These are phyloP conservation scores for Coemansia sp. DNA, from an alignment of 192 early-diverging fungal genomes.

Conservation along the genomic window DNA sequence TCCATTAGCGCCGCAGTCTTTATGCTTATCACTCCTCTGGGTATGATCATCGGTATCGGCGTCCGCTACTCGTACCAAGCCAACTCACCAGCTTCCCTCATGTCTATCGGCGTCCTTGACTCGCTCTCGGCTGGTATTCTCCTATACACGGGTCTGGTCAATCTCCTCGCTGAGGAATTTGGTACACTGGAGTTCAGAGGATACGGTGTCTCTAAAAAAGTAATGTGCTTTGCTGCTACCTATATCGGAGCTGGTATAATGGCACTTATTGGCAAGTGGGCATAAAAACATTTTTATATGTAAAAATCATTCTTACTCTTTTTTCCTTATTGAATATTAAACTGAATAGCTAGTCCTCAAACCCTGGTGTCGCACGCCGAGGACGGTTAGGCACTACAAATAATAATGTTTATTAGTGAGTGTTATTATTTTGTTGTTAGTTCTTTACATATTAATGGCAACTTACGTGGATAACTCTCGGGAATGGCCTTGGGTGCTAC, in stretches of 20 bases:
- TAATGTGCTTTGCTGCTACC: slow-evolving; percentile 61
- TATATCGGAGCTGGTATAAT: slow-evolving; percentile 76
- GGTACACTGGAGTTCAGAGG: slow-evolving; percentile 63
- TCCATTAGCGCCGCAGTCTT: slow-evolving; percentile 61
- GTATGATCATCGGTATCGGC: slow-evolving; percentile 80
- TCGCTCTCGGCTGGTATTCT: slow-evolving; percentile 82
- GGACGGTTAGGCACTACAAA: slow-evolving; percentile 47
- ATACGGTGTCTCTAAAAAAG: slow-evolving; percentile 49
- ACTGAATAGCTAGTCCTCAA: slow-evolving; percentile 34
- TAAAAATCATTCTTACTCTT: slow-evolving; percentile 6
- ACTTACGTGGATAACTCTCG: slow-evolving; percentile 52
- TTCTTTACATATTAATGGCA: not conserved
- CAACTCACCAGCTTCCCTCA: slow-evolving; percentile 63
- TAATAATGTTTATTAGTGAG: not conserved
- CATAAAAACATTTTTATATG: slow-evolving; percentile 35
- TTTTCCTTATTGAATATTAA: not conserved
- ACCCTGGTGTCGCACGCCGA: slow-evolving; percentile 41
- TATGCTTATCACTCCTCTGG: slow-evolving; percentile 79
- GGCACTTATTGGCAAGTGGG: slow-evolving; percentile 80
- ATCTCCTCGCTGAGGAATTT: slow-evolving; percentile 73
- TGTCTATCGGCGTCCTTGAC: slow-evolving; percentile 73
- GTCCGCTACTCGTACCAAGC: slow-evolving; percentile 67
- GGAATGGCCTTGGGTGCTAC: slow-evolving; percentile 35
- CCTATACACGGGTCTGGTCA: slow-evolving; percentile 76
- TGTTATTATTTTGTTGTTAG: not conserved